A percentile compares a stretch with the other conserved stretches of the same genome.
Evolutionary conservation across 2,329 filamentous ascomycete species (phyloP).

Genomic region (Aspergillus fijiensis): DNA sequence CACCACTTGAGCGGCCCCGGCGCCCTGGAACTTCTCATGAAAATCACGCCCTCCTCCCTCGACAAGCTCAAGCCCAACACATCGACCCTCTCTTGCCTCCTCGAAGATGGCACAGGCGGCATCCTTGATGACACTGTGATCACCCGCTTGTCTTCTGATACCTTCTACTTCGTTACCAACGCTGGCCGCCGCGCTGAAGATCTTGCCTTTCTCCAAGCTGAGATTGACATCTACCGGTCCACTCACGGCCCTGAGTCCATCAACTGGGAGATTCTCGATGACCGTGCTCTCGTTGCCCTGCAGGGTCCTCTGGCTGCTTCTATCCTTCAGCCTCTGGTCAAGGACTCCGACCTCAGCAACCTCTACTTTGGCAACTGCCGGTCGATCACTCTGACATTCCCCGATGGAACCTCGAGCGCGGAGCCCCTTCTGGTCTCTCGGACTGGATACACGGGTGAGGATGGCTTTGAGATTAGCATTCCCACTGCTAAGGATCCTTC

Average conservation of each 20-base stretch:
- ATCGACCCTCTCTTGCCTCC: slow-evolving; percentile 79
- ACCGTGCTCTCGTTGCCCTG: slow-evolving; percentile 78
- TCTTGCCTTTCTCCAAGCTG: slow-evolving; percentile 68
- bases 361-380: slow-evolving; percentile 81
- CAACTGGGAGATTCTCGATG: slow-evolving; percentile 68
- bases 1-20: slow-evolving; percentile 80
- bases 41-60: slow-evolving; percentile 75
- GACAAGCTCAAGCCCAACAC: slow-evolving; percentile 63
- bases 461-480: slow-evolving; percentile 95
- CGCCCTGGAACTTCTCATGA: slow-evolving; percentile 77
- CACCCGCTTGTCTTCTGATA: slow-evolving; percentile 69
- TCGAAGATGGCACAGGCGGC: slow-evolving; percentile 77
- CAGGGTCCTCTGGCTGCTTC: slow-evolving; percentile 78
- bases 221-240: slow-evolving; percentile 63
- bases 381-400: slow-evolving; percentile 63
- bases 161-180: slow-evolving; percentile 94
- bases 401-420: slow-evolving; percentile 51
- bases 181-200: slow-evolving; percentile 91
- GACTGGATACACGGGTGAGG: slow-evolving; percentile 95
- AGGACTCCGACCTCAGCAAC: slow-evolving; percentile 58
- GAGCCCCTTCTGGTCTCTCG: slow-evolving; percentile 71
- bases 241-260: slow-evolving; percentile 56
- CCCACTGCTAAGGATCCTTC: slow-evolving; percentile 59
- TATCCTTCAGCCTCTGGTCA: slow-evolving; percentile 66
- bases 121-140: slow-evolving; percentile 95